These are phyloP conservation scores for Metroxylon sagu DNA, from an alignment of 176 grass and related monocot species.

Conservation along the genomic window DNA sequence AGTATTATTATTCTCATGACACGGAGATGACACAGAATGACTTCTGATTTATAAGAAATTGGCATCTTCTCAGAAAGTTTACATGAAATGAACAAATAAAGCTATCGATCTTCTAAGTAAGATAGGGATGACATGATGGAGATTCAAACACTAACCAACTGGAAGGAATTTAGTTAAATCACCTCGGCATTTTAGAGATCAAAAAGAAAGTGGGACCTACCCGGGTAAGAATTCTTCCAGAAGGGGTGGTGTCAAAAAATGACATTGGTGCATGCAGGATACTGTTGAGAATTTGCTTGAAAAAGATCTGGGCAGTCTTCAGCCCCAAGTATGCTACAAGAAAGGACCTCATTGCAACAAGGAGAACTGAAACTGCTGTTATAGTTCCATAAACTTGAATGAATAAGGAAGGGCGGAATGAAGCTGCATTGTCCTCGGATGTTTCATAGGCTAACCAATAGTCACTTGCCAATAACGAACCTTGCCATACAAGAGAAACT, in stretches of 20 bases:
- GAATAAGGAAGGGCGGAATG: constrained; percentile 49
- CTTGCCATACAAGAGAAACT: constrained; percentile 50
- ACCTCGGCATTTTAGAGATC: no score
- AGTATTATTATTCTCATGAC: no score
- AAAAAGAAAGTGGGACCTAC: constrained; percentile 15
- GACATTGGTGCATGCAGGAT: constrained; percentile 96
- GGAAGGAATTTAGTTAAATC: no score
- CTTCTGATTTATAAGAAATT: no score
- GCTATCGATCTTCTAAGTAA: no score
- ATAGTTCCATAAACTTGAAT: constrained; percentile 60
- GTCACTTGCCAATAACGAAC: constrained; percentile 61
- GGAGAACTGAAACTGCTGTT: constrained; percentile 33
- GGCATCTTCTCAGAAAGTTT: no score
- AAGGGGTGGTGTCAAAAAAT: constrained; percentile 95
- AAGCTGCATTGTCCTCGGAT: constrained; percentile 25
- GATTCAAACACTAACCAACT: no score
- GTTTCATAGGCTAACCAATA: constrained; percentile 93
- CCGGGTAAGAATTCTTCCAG: constrained; percentile 91
- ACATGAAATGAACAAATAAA: no score
- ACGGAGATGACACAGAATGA: no score
- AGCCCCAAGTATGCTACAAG: constrained; percentile 70
- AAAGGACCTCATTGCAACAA: constrained; percentile 42
- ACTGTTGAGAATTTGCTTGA: constrained; percentile 76
- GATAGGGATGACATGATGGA: no score
- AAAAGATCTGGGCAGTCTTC: constrained; percentile 61